These are phyloP conservation scores for Scedosporium minutisporum DNA, from an alignment of 2,329 filamentous ascomycete species.

Conservation along the genomic window DNA sequence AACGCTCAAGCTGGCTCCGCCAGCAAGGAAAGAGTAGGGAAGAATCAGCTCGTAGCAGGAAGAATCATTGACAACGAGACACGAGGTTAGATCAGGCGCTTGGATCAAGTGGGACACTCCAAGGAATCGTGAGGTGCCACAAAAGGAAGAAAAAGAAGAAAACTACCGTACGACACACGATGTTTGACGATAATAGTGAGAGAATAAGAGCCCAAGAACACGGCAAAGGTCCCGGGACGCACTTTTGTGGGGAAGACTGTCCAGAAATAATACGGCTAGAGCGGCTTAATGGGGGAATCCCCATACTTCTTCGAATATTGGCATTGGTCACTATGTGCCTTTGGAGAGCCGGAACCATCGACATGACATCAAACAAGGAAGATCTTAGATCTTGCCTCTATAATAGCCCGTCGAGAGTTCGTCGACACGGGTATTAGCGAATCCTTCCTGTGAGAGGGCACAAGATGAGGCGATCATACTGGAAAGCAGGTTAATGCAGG, in stretches of 20 bases:
- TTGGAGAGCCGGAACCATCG: neutral
- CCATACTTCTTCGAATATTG: neutral
- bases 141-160: neutral
- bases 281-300: neutral
- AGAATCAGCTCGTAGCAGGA: neutral
- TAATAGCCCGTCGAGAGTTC: neutral
- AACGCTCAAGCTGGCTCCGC: neutral
- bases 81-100: neutral
- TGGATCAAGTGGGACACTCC: neutral
- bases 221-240: neutral
- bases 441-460: neutral
- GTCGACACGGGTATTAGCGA: neutral
- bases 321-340: neutral
- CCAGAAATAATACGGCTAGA: neutral
- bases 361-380: neutral
- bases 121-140: neutral
- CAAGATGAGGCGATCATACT: neutral
- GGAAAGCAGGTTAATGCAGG: neutral
- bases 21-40: neutral
- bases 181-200: neutral
- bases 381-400: neutral
- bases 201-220: neutral
- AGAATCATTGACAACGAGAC: neutral
- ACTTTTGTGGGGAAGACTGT: neutral
- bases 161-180: neutral